Base-by-base conservation (phyloP, 495 filamentous ascomycete species). In the Niebla homalea region DNA sequence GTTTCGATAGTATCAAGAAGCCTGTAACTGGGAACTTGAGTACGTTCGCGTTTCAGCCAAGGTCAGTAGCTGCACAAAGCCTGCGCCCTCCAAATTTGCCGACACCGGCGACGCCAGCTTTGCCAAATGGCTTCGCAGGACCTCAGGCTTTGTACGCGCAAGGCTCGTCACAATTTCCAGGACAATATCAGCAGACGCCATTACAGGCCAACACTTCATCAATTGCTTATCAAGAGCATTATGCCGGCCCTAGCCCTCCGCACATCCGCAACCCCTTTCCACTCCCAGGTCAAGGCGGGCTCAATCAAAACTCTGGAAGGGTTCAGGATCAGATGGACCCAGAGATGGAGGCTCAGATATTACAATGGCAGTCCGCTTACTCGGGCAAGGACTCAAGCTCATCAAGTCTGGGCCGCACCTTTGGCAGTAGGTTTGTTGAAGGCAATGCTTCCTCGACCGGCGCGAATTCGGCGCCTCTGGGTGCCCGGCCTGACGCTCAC, bases 281-380 rank as follows among this genome's bases (percentile, higher is more conserved):
- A 2, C 73, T 80, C 1, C 80, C 85, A 5, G 73, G 67, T 38
- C 67, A 70, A 46, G 65, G 59, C 26, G 53, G 53, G 8, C 52
- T 38, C 2, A 62, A 62, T 19, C 60, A 58, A 32, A 66, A 60
- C 44, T 49, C 59, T 52, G 69, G 67, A 50, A 68, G 62, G 0
- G 64, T 67, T 22, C 72, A 73, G 26, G 57, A 71, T n/a, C 25
- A 35, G 29, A 51, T 81, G 37, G 89, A 97, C 60, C 82, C 88
- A 6, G 89, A 96, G 58, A 83, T 86, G 62, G 87, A 92, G 49
- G 88, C 88, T 11, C 85, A 94, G 63, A 89, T 96, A 49, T 90
- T 90, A 41, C 88, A 95, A 65, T 97, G 93, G 87, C 89, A 94
- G 66, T 89, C 83, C 60, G 87, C 92, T 16, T 98, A 97, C 62